Conservation (phyloP, 2,329 filamentous ascomycete genomes). For the Calonectria naviculata region DNA sequence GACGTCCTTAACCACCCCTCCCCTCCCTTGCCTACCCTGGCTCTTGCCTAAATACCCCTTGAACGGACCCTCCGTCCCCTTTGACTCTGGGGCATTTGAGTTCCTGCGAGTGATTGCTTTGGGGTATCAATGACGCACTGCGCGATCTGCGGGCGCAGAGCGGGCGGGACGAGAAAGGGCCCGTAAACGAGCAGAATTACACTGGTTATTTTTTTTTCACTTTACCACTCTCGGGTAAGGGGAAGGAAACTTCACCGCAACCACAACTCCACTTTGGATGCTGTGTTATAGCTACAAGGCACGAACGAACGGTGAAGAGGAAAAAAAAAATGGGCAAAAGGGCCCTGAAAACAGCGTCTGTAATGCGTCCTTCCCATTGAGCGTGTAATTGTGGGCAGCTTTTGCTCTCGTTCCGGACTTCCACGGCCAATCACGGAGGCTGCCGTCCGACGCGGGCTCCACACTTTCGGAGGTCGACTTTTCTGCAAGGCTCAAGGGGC, state of each 20-base stretch:
- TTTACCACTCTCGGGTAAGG: neutral
- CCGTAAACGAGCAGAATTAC: neutral
- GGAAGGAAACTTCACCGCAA: neutral
- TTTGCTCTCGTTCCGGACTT: conserved; percentile 12
- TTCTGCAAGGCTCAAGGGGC: conserved; percentile 14
- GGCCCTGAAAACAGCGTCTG: conserved; percentile 3
- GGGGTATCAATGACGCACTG: conserved; percentile 7
- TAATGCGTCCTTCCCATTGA: conserved; percentile 1
- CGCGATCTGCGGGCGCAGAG: neutral
- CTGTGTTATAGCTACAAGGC: neutral
- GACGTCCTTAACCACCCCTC: neutral
- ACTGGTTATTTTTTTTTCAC: neutral
- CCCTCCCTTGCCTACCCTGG: neutral
- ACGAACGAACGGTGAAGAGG: neutral
- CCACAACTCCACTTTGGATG: conserved; percentile 6
- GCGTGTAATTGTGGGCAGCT: conserved; percentile 18
- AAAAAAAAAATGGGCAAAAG: neutral
- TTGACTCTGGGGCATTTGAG: conserved; percentile 6
- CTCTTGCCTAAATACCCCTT: conserved; percentile 1
- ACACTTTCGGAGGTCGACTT: conserved; percentile 19
- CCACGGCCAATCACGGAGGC: conserved; percentile 39
- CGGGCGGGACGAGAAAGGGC: neutral
- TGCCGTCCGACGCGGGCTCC: conserved; percentile 31
- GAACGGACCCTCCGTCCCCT: neutral
- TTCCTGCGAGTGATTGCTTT: conserved; percentile 7